phyloP scores from a whole-genome alignment of 192 early-diverging fungal genomes.

The Dispira parvispora region DNA sequence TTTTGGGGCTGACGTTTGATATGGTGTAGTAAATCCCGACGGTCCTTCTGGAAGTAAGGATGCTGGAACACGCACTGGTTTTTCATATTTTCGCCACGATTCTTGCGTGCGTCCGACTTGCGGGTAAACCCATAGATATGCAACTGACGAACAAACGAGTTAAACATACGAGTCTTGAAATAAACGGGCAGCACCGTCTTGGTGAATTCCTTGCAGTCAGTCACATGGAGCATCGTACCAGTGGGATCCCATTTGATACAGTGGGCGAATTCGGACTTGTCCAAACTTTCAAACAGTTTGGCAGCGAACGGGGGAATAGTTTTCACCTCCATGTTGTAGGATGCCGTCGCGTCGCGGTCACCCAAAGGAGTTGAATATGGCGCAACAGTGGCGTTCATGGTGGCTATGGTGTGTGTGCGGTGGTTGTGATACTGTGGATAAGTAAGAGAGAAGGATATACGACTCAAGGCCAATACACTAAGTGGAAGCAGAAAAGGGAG shows the following conservation, averaged over 20 bases:
- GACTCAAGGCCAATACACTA: background rate
- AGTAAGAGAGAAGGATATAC: background rate
- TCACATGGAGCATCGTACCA: conserved; percentile 6
- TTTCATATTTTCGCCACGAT: background rate
- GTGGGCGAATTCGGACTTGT: conserved; percentile 6
- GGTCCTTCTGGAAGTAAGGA: conserved; percentile 20
- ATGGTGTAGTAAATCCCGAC: conserved; percentile 20
- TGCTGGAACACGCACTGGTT: conserved; percentile 27
- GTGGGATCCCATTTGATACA: conserved; percentile 9
- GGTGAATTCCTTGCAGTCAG: conserved; percentile 11
- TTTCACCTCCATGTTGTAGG: background rate
- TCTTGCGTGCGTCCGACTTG: conserved; percentile 11
- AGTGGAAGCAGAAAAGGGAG: background rate
- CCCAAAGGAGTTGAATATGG: background rate
- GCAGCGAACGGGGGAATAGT: conserved; percentile 10
- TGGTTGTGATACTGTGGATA: background rate
- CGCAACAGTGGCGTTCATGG: background rate
- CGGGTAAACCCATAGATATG: conserved; percentile 18
- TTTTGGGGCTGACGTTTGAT: conserved; percentile 19
- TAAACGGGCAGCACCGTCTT: conserved; percentile 13
- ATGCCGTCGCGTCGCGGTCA: background rate
- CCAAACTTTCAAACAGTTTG: conserved; percentile 9
- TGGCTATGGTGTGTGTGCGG: background rate
- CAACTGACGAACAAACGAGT: conserved; percentile 17
- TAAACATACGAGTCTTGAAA: conserved; percentile 17